Evolutionary conservation across 371 early-diverging fungal genomes (phyloP), one percentile per base, ranked within the genome.

Genomic region (Apophysomyces ossiformis): DNA sequence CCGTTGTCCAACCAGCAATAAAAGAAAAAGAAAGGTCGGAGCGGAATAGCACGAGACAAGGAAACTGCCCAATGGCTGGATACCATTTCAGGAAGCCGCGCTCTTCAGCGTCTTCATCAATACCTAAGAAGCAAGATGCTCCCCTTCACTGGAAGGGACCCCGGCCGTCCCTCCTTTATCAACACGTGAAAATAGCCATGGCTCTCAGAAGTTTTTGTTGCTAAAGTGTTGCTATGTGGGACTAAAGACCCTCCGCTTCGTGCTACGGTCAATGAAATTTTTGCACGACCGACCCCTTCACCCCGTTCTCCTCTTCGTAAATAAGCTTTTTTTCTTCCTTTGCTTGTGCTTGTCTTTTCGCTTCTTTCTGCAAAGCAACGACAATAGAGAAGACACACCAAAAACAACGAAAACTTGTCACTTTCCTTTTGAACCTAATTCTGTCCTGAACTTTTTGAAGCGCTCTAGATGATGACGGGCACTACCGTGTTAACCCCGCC

Each of bases 401-500:
- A n/a, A 16, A 26, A 50, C 54, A 50, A 41, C 21, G 21, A 16
- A 50, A 21, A 50, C 54, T 26, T 21, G 54, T 50, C 54, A 50
- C 54, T 21, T 50, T 50, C 21, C 21, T 50, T 50, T 21, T 50
- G 54, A 50, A 21, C 54, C 21, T 26, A 21, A 50, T 21, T 50
- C 54, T 50, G 54, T 21, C 54, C 54, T 21, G 54, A 50, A 50
- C 54, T 16, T 50, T 41, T 21, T 9, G 21, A 13, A 50, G 3
- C 32, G 21, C 54, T 50, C 18, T 50, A 50, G 54, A 56, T 58
- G 46, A 65, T 69, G 69, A 61, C 69, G 37, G 69, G 62, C 60
- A 65, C 65, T 21, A 61, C 69, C 41, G 69, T 69, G 43, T 58
- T 69, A 36, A 38, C 68, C 50, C 63, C 66, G 41, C 61, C 65